Conservation (phyloP, 2,329 filamentous ascomycete genomes). For the Bipolaris oryzae region DNA sequence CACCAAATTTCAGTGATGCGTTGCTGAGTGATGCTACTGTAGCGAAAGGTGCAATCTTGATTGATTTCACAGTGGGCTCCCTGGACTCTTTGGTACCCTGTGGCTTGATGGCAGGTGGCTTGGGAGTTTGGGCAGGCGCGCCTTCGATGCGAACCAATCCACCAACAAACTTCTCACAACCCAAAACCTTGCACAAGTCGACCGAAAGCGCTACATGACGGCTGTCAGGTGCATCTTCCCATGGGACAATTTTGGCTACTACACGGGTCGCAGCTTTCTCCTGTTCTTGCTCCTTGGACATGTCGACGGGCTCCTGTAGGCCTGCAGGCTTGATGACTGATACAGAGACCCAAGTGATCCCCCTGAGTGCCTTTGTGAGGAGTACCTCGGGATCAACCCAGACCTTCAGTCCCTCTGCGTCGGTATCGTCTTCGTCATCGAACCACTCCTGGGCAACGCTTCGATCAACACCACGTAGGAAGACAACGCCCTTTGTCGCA, state of each 20-base stretch:
- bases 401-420: conserved; percentile 67
- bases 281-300: conserved; percentile 70
- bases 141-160: conserved; percentile 87
- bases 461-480: conserved; percentile 80
- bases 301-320: conserved; percentile 72
- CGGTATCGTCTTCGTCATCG: conserved; percentile 62
- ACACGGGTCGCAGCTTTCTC: conserved; percentile 68
- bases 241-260: conserved; percentile 75
- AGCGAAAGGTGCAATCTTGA: conserved; percentile 84
- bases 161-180: conserved; percentile 75
- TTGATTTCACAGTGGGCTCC: conserved; percentile 61
- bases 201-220: conserved; percentile 81
- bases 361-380: conserved; percentile 72
- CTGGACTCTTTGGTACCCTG: conserved; percentile 47
- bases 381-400: conserved; percentile 86
- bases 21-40: conserved; percentile 60
- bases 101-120: conserved; percentile 58
- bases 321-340: conserved; percentile 85
- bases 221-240: conserved; percentile 86
- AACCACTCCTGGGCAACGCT: conserved; percentile 76
- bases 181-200: conserved; percentile 74
- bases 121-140: conserved; percentile 73
- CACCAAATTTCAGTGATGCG: conserved; percentile 81
- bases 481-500: conserved; percentile 68
- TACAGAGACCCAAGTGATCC: conserved; percentile 78